These are phyloP conservation scores for Zymoseptoria ardabiliae DNA, from an alignment of 2,329 filamentous ascomycete species.

Conservation along the genomic window DNA sequence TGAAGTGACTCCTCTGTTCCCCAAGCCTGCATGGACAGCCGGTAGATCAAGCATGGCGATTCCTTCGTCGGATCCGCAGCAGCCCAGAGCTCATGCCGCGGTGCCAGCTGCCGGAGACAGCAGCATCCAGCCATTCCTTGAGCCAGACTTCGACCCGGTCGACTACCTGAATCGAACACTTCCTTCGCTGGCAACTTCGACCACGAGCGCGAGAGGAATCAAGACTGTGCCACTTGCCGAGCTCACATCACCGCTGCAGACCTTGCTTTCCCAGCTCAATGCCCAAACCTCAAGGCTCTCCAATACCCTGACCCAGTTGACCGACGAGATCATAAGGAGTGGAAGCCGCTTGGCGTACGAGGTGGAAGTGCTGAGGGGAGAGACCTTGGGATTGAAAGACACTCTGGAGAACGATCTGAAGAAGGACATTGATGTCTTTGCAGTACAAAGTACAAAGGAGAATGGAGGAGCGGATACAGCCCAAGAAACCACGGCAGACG, in stretches of 20 bases:
- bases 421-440: slow-evolving; percentile 64
- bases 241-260: slow-evolving; percentile 72
- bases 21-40: background rate
- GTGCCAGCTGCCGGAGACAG: slow-evolving; percentile 63
- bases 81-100: slow-evolving; percentile 17
- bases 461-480: background rate
- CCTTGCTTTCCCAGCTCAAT: slow-evolving; percentile 78
- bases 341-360: slow-evolving; percentile 86
- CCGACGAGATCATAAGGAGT: slow-evolving; percentile 88
- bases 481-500: slow-evolving; percentile 21
- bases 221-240: slow-evolving; percentile 59
- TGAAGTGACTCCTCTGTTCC: background rate
- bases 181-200: slow-evolving; percentile 55
- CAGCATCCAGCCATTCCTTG: slow-evolving; percentile 66
- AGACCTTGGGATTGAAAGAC: slow-evolving; percentile 74
- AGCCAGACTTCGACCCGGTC: slow-evolving; percentile 70
- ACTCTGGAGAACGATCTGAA: slow-evolving; percentile 64
- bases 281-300: slow-evolving; percentile 80
- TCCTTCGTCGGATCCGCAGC: background rate
- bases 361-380: slow-evolving; percentile 85
- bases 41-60: slow-evolving; percentile 8
- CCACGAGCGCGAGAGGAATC: slow-evolving; percentile 30
- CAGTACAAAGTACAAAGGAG: slow-evolving; percentile 32
- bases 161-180: slow-evolving; percentile 77
- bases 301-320: slow-evolving; percentile 74